A percentile compares a stretch with the other conserved stretches of the same genome.
Evolutionary conservation across 2,329 filamentous ascomycete genomes (phyloP).

Genomic region (Gnomoniopsis smithogilvyi): DNA sequence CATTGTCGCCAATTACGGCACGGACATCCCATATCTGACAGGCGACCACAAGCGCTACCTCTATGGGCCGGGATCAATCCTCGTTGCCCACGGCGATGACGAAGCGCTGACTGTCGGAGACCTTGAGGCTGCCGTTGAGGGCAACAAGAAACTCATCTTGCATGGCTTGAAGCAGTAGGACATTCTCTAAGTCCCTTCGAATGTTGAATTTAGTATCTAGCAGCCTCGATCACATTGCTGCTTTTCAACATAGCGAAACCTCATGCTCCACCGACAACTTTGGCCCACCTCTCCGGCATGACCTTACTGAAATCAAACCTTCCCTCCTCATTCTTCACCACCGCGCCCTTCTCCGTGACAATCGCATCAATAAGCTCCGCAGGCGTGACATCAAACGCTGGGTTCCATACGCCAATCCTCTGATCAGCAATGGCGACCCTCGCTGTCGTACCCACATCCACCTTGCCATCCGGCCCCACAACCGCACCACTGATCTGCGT

Average conservation of each 20-base stretch:
- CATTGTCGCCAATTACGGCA: conserved; percentile 86
- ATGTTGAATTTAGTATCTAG: not conserved
- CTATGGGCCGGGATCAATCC: conserved; percentile 69
- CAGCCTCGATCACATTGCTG: not conserved
- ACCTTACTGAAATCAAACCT: conserved; percentile 62
- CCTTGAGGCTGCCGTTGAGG: conserved; percentile 73
- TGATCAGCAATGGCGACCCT: conserved; percentile 77
- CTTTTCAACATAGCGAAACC: not conserved
- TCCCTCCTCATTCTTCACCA: conserved; percentile 71
- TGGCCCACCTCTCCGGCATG: conserved; percentile 54
- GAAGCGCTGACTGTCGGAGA: conserved; percentile 76
- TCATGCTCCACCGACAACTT: conserved; percentile 25
- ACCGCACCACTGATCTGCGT: conserved; percentile 79
- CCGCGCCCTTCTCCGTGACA: conserved; percentile 86
- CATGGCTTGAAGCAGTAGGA: conserved; percentile 40
- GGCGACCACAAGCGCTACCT: conserved; percentile 66
- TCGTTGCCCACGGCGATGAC: conserved; percentile 83
- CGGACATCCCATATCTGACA: conserved; percentile 77
- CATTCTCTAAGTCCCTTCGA: not conserved
- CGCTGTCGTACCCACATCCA: conserved; percentile 62
- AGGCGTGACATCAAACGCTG: conserved; percentile 93
- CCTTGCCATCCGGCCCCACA: conserved; percentile 57
- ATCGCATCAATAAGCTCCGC: conserved; percentile 86
- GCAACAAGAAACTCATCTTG: conserved; percentile 69
- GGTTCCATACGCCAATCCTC: conserved; percentile 89